These are phyloP conservation scores for Chlorophyllum brunneum DNA, from an alignment of 768 basidiomycete species.

Conservation along the genomic window DNA sequence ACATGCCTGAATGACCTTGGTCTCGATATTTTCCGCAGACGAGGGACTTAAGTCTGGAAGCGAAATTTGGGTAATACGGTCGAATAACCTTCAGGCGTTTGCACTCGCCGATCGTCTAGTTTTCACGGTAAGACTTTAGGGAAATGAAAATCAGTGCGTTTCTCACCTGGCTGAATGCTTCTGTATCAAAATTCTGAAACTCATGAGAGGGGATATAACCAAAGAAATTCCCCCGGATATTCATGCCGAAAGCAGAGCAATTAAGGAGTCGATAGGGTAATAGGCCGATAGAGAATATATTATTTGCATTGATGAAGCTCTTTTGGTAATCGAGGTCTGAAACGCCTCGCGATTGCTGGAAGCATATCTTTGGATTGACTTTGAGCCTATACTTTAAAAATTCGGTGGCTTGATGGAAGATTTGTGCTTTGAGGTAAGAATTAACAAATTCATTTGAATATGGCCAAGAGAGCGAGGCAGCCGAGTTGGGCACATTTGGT, in stretches of 20 bases:
- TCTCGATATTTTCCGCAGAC: no score
- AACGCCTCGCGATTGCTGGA: neutral
- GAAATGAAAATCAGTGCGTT: no score
- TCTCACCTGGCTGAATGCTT: no score
- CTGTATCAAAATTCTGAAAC: no score
- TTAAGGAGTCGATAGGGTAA: neutral
- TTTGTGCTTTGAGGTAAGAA: neutral
- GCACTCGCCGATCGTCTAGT: neutral
- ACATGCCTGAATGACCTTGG: no score
- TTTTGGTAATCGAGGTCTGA: neutral
- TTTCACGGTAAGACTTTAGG: no score
- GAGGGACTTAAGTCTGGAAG: no score
- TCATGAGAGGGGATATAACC: no score
- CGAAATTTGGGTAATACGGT: neutral
- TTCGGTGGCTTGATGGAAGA: neutral
- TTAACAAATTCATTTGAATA: neutral
- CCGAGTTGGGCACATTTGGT: neutral
- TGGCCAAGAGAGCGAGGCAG: slow-evolving; percentile 2
- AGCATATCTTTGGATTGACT: no score
- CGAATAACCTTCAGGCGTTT: neutral
- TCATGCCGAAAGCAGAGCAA: no score
- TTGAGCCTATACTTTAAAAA: neutral
- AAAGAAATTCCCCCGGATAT: no score
- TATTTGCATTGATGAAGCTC: neutral
- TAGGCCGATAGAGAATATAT: neutral